These are phyloP conservation scores for Arabidopsis lyrata DNA, from an alignment of 441 rosid species.

Conservation along the genomic window DNA sequence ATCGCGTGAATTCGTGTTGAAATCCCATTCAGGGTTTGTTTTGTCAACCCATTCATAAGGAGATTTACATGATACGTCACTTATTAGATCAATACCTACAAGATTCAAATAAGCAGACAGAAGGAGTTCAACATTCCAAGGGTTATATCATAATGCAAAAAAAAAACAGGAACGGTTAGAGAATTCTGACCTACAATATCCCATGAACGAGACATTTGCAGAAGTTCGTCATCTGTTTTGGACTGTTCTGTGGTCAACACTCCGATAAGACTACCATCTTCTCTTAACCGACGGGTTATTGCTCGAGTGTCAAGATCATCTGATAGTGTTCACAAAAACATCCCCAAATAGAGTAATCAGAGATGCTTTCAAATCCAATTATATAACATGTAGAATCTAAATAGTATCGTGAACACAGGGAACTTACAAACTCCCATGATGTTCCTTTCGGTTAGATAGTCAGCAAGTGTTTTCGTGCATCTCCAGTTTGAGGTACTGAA, in stretches of 20 bases:
- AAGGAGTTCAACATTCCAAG: conserved; percentile 3
- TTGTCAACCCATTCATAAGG: conserved; percentile 82
- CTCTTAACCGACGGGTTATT: conserved; percentile 87
- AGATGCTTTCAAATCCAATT: conserved; percentile 16
- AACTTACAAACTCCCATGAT: conserved; percentile 75
- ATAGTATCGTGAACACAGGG: not conserved
- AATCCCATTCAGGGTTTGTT: conserved; percentile 83
- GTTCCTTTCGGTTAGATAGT: conserved; percentile 83
- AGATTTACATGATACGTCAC: conserved; percentile 75
- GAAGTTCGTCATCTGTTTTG: conserved; percentile 76
- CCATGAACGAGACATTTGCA: conserved; percentile 85
- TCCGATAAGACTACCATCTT: conserved; percentile 94
- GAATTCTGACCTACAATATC: conserved; percentile 70
- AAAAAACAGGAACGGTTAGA: not conserved
- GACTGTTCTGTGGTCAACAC: conserved; percentile 82
- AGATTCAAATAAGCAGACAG: conserved; percentile 20
- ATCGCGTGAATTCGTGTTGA: conserved; percentile 54
- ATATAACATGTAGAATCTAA: conserved; percentile 2
- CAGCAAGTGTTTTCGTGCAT: conserved; percentile 73
- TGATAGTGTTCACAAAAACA: conserved; percentile 36
- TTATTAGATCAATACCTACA: conserved; percentile 87
- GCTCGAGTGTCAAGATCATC: conserved; percentile 97
- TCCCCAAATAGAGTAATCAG: conserved; percentile 12
- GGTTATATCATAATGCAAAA: not conserved
- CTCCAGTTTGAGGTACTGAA: conserved; percentile 94